Conservation (phyloP, 164 flowering plant species). For the Hamamelis virginiana region DNA sequence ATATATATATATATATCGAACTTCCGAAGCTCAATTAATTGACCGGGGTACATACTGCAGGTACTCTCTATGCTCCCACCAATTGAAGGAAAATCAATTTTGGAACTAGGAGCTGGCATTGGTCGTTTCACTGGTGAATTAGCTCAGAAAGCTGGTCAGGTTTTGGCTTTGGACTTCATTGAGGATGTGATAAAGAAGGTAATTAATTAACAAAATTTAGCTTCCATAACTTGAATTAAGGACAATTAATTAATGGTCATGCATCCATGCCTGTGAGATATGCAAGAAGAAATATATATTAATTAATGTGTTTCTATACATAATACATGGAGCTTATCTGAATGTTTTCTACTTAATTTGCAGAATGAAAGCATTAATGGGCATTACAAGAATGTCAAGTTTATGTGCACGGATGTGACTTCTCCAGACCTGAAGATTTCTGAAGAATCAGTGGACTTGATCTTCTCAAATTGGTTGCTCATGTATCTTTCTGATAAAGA, state of each 20-base stretch:
- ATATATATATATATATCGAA: background rate
- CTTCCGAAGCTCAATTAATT: background rate
- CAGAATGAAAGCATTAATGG: constrained; percentile 87
- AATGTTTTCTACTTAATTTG: constrained; percentile 16
- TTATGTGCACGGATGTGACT: constrained; percentile 89
- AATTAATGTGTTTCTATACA: too few relatives aligned
- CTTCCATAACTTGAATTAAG: too few relatives aligned
- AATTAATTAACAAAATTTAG: too few relatives aligned
- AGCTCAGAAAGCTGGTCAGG: constrained; percentile 74
- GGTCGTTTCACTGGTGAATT: constrained; percentile 96
- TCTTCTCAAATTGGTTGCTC: constrained; percentile 90
- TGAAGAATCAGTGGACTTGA: constrained; percentile 70
- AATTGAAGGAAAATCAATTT: constrained; percentile 67
- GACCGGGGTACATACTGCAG: constrained; percentile 31
- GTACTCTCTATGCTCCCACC: constrained; percentile 86
- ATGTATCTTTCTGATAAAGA: constrained; percentile 94
- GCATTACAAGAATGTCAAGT: constrained; percentile 75
- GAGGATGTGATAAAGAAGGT: constrained; percentile 90
- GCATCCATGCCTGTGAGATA: too few relatives aligned
- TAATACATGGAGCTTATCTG: background rate
- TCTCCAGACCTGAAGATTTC: constrained; percentile 67
- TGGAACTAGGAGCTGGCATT: constrained; percentile 94
- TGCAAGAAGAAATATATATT: too few relatives aligned
- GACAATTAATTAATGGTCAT: too few relatives aligned
- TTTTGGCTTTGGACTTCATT: constrained; percentile 82